Evolutionary conservation across 2,329 filamentous ascomycete genomes (phyloP).

Genomic region (Calonectria hawksworthii): DNA sequence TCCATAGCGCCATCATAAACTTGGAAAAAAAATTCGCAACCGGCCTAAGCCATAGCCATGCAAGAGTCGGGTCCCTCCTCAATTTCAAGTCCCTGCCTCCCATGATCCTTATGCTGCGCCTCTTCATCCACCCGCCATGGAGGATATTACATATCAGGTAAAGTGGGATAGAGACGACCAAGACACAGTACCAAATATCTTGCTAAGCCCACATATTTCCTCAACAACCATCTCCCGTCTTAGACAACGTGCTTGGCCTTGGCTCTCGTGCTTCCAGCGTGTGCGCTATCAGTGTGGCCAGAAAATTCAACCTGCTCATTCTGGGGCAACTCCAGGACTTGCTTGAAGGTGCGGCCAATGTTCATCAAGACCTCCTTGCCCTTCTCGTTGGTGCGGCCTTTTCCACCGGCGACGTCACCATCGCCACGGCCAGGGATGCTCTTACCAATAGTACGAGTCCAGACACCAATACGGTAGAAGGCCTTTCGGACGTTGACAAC

Average conservation of each 20-base stretch:
- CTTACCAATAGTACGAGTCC: slow-evolving; percentile 96
- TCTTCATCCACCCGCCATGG: slow-evolving; percentile 27
- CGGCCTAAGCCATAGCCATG: slow-evolving; percentile 36
- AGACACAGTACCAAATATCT: slow-evolving; percentile 42
- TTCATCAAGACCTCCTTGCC: slow-evolving; percentile 85
- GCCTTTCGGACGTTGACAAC: slow-evolving; percentile 99
- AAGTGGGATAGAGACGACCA: slow-evolving; percentile 22
- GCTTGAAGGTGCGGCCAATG: slow-evolving; percentile 94
- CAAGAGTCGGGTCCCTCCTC: slow-evolving; percentile 15
- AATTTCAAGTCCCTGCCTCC: slow-evolving; percentile 28
- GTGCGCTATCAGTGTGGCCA: slow-evolving; percentile 94
- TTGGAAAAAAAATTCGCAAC: slow-evolving; percentile 39
- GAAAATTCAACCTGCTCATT: slow-evolving; percentile 92
- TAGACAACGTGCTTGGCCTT: slow-evolving; percentile 95
- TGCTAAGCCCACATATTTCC: slow-evolving; percentile 43
- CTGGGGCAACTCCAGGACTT: slow-evolving; percentile 83
- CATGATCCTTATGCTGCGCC: slow-evolving; percentile 29
- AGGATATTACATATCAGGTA: slow-evolving; percentile 33
- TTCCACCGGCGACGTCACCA: slow-evolving; percentile 79
- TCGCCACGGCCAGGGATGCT: slow-evolving; percentile 82
- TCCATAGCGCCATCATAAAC: slow-evolving; percentile 51
- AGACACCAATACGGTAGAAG: slow-evolving; percentile 97
- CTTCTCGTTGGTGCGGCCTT: slow-evolving; percentile 84
- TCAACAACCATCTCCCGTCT: slow-evolving; percentile 38
- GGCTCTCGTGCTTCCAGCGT: slow-evolving; percentile 92